Evolutionary conservation across 1,284 basidiomycete genomes (phyloP).

Genomic region (Leccinum ponderosum): DNA sequence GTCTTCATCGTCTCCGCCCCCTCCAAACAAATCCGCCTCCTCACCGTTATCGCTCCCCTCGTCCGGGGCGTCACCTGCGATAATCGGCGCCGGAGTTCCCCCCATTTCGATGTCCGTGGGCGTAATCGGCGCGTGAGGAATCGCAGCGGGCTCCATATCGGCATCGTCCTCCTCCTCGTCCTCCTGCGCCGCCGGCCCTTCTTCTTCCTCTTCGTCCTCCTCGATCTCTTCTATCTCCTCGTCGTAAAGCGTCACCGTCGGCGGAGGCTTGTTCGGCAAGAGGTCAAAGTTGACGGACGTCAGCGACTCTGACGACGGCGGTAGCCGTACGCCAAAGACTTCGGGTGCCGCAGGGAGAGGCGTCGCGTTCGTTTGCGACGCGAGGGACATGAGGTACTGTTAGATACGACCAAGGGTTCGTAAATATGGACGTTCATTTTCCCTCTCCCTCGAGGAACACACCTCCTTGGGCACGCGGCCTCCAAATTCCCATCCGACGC

Average conservation of each 20-base stretch:
- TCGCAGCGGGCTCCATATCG: constrained; percentile 59
- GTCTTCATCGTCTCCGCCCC: constrained; percentile 69
- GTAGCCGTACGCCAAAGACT: constrained; percentile 91
- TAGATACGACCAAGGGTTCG: not conserved
- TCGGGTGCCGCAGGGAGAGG: constrained; percentile 94
- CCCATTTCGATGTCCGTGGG: constrained; percentile 69
- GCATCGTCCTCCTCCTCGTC: constrained; percentile 52
- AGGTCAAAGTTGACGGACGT: constrained; percentile 93
- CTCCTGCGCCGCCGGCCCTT: constrained; percentile 32
- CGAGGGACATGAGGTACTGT: constrained; percentile 87
- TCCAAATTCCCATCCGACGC: constrained; percentile 94
- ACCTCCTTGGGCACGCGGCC: constrained; percentile 96
- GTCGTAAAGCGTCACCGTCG: constrained; percentile 70
- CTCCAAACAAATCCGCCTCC: constrained; percentile 64
- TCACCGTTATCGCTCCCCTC: constrained; percentile 65
- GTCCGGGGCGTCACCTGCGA: constrained; percentile 44
- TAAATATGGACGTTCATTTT: not conserved
- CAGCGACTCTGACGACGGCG: constrained; percentile 80
- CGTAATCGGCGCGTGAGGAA: constrained; percentile 43
- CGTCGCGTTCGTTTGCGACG: constrained; percentile 86
- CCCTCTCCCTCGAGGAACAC: constrained; percentile 25
- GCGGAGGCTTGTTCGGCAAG: constrained; percentile 83
- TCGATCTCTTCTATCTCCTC: constrained; percentile 79
- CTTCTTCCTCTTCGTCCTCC: constrained; percentile 43
- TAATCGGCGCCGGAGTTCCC: constrained; percentile 40